These are phyloP conservation scores for Blastocystis sp. DNA, from an alignment of 352 stramenopile species.

Conservation along the genomic window DNA sequence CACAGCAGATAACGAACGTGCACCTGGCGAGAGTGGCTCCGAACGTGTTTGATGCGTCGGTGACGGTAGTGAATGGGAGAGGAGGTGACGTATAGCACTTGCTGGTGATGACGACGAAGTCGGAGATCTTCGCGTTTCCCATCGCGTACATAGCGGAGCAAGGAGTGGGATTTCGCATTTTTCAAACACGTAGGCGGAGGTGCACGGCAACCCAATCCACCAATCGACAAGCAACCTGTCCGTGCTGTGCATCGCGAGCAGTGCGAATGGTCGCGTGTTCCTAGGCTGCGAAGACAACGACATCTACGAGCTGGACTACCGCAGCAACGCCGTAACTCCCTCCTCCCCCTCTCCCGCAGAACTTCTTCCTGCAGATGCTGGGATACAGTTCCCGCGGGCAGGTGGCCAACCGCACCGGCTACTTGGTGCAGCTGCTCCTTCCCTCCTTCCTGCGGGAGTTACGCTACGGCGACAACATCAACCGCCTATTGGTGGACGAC, in stretches of 20 bases:
- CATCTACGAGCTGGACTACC: conserved; percentile 2
- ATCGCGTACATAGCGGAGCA: background rate
- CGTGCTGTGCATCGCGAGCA: conserved; percentile 47
- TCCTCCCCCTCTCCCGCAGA: background rate
- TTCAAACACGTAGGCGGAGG: background rate
- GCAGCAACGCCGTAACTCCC: background rate
- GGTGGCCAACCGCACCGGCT: conserved; percentile 41
- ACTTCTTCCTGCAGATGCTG: conserved; percentile 20
- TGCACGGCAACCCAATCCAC: background rate
- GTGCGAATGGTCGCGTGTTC: conserved; percentile 11
- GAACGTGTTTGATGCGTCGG: conserved; percentile 10
- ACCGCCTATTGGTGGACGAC: conserved; percentile 14
- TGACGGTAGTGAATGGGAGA: background rate
- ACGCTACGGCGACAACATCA: conserved; percentile 34
- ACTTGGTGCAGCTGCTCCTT: conserved; percentile 4
- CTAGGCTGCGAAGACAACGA: conserved; percentile 49
- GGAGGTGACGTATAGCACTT: conserved; percentile 9
- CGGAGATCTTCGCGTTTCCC: conserved; percentile 20
- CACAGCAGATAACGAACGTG: conserved; percentile 41
- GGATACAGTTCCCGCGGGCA: conserved; percentile 31
- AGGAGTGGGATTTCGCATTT: background rate
- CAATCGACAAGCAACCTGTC: conserved; percentile 24
- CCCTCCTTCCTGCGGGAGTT: conserved; percentile 19
- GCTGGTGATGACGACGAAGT: conserved; percentile 4
- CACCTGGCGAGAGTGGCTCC: background rate